Evolutionary conservation across 257 asterid genomes (phyloP), one percentile per base, ranked within the genome.

Genomic region (Coffea canephora): DNA sequence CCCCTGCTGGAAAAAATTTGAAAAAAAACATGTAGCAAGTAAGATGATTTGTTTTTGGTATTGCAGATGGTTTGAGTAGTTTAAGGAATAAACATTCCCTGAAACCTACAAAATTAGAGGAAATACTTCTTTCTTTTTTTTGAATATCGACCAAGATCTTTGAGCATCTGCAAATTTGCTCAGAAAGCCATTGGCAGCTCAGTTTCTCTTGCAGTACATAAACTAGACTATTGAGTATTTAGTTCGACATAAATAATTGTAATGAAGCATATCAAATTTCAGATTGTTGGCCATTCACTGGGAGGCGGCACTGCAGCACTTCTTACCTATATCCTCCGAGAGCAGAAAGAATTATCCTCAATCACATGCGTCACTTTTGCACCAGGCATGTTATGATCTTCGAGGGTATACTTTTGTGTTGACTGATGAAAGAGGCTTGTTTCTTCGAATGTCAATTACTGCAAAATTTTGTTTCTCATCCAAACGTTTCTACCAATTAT

Each of bases 261-360:
- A 31, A 23, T 67, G 65, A 14, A 79, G 43, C 49, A 65, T 82
- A 65, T 80, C 69, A 75, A 55, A 43, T 75, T 88, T 79, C 89
- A 93, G 97, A 83, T 93, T 73, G 93, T 93, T 69, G 97, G 97
- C 45, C 97, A 93, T 83, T 93, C 97, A 78, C 97, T 93, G 77
- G 97, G 97, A 78, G 97, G 97, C 61, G 97, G 97, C 83, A 93
- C 97, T 41, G 97, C 97, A 64, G 97, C 97, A 48, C 85, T 93
- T 77, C 91, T 93, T 31, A 91, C 97, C 10, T 93, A 93, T 81
- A 93, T 93, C 75, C 95, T 93, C 72, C 89, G 97, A 78, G 97
- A 93, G 79, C 95, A 88, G 84, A 85, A 89, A 82, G 97, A 89
- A 79, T 88, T 93, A 61, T 86, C 93, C 25, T 85, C 94, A 72